Evolutionary conservation across 225 moss, liverwort and hornwort species (phyloP).

Genomic region (Pleurozium schreberi): DNA sequence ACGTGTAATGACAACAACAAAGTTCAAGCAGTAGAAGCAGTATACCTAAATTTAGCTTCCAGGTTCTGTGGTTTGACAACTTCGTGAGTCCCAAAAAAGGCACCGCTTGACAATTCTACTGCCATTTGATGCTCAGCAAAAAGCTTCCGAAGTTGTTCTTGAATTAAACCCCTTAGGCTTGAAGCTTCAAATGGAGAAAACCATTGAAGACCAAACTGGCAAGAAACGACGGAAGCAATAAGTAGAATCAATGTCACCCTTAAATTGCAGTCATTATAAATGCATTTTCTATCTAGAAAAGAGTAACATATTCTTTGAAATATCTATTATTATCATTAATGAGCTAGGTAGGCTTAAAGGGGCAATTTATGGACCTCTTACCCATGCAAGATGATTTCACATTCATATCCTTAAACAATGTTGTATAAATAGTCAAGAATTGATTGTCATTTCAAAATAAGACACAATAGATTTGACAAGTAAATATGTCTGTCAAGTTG

Average conservation of each 20-base stretch:
- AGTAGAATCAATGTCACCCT: background rate
- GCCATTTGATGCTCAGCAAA: constrained; percentile 22
- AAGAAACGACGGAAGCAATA: background rate
- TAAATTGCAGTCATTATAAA: background rate
- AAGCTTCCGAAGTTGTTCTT: constrained; percentile 33
- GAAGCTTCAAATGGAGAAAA: constrained; percentile 64
- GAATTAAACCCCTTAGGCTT: constrained; percentile 40
- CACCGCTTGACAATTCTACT: background rate
- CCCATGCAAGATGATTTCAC: too few relatives aligned
- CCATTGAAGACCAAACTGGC: constrained; percentile 73
- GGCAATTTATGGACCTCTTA: too few relatives aligned
- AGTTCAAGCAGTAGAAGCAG: background rate
- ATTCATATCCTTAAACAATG: too few relatives aligned
- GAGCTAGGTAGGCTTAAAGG: too few relatives aligned
- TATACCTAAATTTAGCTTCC: constrained; percentile 5
- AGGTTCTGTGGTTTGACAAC: background rate
- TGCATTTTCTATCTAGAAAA: too few relatives aligned
- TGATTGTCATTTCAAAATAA: background rate
- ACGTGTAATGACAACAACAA: background rate
- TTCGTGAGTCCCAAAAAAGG: constrained; percentile 2
- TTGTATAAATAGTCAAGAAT: background rate
- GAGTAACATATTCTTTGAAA: too few relatives aligned
- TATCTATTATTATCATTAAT: too few relatives aligned
- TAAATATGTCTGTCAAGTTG: background rate
- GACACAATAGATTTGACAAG: background rate